phyloP scores from a whole-genome alignment of 768 basidiomycete genomes.

The Ramaria sp. region DNA sequence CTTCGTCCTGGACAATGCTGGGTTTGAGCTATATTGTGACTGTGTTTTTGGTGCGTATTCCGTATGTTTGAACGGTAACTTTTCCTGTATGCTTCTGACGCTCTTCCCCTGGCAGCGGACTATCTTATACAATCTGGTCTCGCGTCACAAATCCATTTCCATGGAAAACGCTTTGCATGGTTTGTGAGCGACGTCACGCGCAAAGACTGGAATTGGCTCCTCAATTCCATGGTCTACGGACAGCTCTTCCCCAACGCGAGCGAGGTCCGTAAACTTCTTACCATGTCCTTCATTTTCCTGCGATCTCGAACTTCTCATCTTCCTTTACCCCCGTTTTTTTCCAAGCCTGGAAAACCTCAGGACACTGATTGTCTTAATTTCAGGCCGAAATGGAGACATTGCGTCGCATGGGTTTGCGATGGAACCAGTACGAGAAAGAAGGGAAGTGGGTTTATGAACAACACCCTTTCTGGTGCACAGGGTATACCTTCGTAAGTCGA shows the following conservation, averaged over 20 bases:
- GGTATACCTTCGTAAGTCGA: constrained; percentile 63
- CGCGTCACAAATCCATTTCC: constrained; percentile 78
- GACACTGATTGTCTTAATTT: neutral
- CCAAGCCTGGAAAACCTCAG: neutral
- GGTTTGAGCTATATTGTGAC: constrained; percentile 83
- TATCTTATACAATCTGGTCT: constrained; percentile 87
- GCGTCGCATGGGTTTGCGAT: constrained; percentile 66
- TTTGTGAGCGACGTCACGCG: constrained; percentile 90
- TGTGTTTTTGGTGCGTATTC: constrained; percentile 58
- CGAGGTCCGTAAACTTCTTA: neutral
- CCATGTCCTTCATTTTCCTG: no score
- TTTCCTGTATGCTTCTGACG: neutral
- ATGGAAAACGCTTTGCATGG: constrained; percentile 94
- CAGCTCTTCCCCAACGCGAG: constrained; percentile 3
- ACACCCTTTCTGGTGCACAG: constrained; percentile 94
- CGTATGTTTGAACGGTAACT: neutral
- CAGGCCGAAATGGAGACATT: constrained; percentile 3
- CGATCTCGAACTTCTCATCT: no score
- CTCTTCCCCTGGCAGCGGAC: constrained; percentile 47
- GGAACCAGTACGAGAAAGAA: constrained; percentile 95
- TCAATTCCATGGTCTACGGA: constrained; percentile 83
- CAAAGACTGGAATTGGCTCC: constrained; percentile 90
- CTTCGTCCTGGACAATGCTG: constrained; percentile 82
- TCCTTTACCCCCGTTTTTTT: no score
- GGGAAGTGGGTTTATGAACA: constrained; percentile 93